Evolutionary conservation across 2,329 filamentous ascomycete genomes (phyloP).

Genomic region (Ascochyta lentis): DNA sequence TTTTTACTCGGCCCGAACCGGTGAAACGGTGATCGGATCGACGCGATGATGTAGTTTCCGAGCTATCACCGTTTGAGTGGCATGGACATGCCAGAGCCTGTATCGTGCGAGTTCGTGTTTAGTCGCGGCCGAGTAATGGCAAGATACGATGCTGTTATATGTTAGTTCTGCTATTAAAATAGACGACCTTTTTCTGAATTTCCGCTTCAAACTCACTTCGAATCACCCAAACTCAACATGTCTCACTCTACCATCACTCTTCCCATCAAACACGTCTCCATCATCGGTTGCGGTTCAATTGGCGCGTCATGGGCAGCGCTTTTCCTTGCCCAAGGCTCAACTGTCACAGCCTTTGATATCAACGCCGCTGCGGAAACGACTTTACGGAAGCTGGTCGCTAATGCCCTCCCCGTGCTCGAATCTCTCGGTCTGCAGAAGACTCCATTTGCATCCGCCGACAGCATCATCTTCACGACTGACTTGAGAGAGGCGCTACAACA

Average conservation of each 20-base stretch:
- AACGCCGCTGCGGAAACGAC: constrained; percentile 39
- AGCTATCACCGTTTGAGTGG: constrained; percentile 5
- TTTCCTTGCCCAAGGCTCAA: constrained; percentile 49
- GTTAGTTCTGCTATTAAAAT: too few relatives aligned
- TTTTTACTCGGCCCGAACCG: constrained; percentile 17
- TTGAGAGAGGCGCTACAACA: constrained; percentile 18
- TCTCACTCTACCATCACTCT: not conserved
- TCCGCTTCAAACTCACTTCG: too few relatives aligned
- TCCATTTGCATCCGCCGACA: constrained; percentile 6
- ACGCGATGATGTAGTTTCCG: constrained; percentile 17
- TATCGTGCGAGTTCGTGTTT: constrained; percentile 3
- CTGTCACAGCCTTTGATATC: constrained; percentile 53
- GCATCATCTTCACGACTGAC: constrained; percentile 20
- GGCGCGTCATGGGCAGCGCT: constrained; percentile 53
- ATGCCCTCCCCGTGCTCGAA: constrained; percentile 20
- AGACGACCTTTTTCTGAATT: too few relatives aligned
- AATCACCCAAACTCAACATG: not conserved
- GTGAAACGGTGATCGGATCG: constrained; percentile 11
- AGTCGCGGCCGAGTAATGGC: not conserved
- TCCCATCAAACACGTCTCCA: constrained; percentile 26
- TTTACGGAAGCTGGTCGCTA: constrained; percentile 18
- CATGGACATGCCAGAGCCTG: not conserved
- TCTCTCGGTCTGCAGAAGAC: constrained; percentile 17
- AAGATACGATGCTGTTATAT: not conserved
- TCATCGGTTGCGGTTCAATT: constrained; percentile 51